These are phyloP conservation scores for Haplosporangium sp. DNA, from an alignment of 371 early-diverging fungal genomes.

Conservation along the genomic window DNA sequence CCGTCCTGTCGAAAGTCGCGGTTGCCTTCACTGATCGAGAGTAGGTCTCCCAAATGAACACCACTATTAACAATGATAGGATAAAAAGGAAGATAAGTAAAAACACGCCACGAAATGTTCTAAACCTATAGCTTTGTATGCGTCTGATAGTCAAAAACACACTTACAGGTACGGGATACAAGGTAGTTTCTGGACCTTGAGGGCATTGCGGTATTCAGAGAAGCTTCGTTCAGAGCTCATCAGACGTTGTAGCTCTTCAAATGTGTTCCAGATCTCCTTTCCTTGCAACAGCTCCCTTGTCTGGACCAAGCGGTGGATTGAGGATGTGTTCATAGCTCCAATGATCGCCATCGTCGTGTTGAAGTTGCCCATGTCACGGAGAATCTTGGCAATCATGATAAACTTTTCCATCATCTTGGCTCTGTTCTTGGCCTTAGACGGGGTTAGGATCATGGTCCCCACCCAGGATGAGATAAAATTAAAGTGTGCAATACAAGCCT, in stretches of 20 bases:
- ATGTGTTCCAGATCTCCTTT: conserved; percentile 66
- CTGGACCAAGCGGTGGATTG: conserved; percentile 68
- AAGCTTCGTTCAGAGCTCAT: conserved; percentile 77
- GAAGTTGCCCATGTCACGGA: conserved; percentile 70
- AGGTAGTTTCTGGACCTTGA: conserved; percentile 59
- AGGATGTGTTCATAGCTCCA: conserved; percentile 77
- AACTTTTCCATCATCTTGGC: conserved; percentile 72
- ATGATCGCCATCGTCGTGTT: conserved; percentile 81
- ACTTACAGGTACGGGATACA: conserved; percentile 44
- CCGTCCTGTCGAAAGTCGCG: conserved; percentile 68
- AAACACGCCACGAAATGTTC: conserved; percentile 53
- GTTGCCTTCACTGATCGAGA: conserved; percentile 71
- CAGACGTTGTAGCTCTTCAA: conserved; percentile 69
- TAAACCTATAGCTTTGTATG: conserved; percentile 2
- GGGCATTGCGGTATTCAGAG: conserved; percentile 68
- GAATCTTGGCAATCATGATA: conserved; percentile 71
- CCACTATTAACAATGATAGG: conserved; percentile 56
- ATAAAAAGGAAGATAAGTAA: conserved; percentile 57
- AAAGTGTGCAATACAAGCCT: conserved; percentile 68
- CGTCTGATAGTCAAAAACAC: conserved; percentile 32
- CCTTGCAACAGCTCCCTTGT: conserved; percentile 63
- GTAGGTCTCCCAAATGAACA: conserved; percentile 66
- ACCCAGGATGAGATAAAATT: conserved; percentile 78
- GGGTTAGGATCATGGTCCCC: conserved; percentile 69
- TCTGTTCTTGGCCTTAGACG: conserved; percentile 66